These are phyloP conservation scores for Ophiostoma ips DNA, from an alignment of 2,329 filamentous ascomycete genomes.

Conservation along the genomic window DNA sequence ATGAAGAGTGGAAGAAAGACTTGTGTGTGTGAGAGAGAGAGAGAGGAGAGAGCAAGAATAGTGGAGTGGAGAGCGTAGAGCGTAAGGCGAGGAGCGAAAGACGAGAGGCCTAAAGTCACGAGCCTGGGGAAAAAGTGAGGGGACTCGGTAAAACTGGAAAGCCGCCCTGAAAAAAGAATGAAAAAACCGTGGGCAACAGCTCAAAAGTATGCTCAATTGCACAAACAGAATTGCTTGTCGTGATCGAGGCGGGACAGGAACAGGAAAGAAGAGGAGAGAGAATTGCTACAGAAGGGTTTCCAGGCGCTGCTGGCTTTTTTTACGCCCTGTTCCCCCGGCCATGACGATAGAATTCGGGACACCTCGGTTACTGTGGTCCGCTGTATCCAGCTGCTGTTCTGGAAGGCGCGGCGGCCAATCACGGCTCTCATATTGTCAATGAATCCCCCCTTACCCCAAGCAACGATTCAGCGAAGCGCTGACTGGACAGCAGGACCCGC, in stretches of 20 bases:
- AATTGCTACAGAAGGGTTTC: background rate
- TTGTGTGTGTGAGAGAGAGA: background rate
- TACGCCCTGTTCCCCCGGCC: slow-evolving; percentile 2
- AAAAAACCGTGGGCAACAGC: background rate
- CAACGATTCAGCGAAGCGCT: slow-evolving; percentile 12
- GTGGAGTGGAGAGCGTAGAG: background rate
- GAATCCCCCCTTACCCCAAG: slow-evolving; percentile 4
- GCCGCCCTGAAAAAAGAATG: background rate
- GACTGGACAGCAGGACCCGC: slow-evolving; percentile 8
- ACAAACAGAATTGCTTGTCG: background rate
- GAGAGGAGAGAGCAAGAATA: background rate
- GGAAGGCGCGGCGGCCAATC: slow-evolving; percentile 9
- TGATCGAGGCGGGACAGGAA: background rate
- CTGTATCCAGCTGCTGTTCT: slow-evolving; percentile 3
- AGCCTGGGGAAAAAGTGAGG: background rate
- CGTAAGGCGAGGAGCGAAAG: background rate
- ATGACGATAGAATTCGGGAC: slow-evolving; percentile 15
- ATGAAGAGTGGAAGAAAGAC: background rate
- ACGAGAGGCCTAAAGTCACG: background rate
- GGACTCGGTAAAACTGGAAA: background rate
- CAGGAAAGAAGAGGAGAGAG: background rate
- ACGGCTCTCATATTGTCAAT: slow-evolving; percentile 13
- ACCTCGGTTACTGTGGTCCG: slow-evolving; percentile 14
- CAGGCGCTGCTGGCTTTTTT: background rate
- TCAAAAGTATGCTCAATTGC: no score